Base-by-base conservation (phyloP, 352 stramenopile species). In the Phytophthora europaea region DNA sequence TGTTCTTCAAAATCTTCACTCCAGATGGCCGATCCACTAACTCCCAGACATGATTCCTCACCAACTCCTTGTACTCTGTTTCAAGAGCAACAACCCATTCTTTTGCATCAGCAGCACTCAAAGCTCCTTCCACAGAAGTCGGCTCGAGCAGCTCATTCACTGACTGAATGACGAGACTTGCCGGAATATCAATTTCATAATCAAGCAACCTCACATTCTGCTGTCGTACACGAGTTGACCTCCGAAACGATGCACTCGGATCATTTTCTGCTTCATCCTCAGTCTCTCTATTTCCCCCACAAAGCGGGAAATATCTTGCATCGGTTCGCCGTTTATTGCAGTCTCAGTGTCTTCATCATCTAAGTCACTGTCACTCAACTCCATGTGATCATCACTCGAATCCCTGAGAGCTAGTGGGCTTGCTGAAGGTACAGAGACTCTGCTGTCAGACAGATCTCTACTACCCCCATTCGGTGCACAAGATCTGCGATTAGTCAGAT, bases 371-470 rank as follows among this genome's bases (percentile, higher is more conserved):
- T 18, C n/a, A 18, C 18, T 34, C 18, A 10, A 16, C 38, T 45
- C 61, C 33, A 23, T 28, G 28, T 15, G 16, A 18, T 28, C 48
- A 33, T 20, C 26, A 36, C 65, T 56, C 6, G 47, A 60, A 56
- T 43, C 36, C 13, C 55, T 72, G 36, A 65, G 55, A 53, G 23
- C 55, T 66, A 66, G 56, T 36, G 23, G 5, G n/a, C 15, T 16
- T 0, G 15, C 9, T 43, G 10, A 45, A 55, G 34, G 18, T 26
- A 20, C n/a, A 18, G 36, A 43, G 36, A 43, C 36, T 43, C 36
- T 61, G 65, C 56, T 4, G 56, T 72, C 61, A 67, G 34, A 53
- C 65, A 72, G 48, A 2, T 23, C 56, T 31, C 36, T 23, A 58
- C 6, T 8, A 23, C 0, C 47, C 20, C n/a, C 45, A 58, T 3